A percentile compares a stretch with the other conserved stretches of the same genome.
Evolutionary conservation across 2,329 filamentous ascomycete species (phyloP).

Genomic region (Elsinoe australis): DNA sequence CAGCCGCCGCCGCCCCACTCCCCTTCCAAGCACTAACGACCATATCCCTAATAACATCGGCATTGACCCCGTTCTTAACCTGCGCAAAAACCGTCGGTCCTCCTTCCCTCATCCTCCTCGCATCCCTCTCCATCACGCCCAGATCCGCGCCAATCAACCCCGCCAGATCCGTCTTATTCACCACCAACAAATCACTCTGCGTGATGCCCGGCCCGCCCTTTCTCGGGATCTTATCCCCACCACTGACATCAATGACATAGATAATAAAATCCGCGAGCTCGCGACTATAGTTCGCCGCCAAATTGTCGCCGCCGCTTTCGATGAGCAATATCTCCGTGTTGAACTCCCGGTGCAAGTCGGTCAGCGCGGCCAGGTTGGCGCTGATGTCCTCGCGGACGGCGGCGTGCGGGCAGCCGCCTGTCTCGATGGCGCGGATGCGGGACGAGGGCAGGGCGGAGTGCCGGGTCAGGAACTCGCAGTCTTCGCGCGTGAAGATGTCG

Average conservation of each 20-base stretch:
- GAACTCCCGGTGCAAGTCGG: constrained; percentile 77
- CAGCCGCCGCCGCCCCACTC: constrained; percentile 57
- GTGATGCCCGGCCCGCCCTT: constrained; percentile 97
- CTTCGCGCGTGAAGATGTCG: constrained; percentile 96
- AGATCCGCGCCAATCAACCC: constrained; percentile 85
- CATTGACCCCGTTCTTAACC: constrained; percentile 83
- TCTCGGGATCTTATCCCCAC: constrained; percentile 90
- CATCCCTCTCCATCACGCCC: constrained; percentile 88
- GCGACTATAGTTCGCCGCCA: constrained; percentile 91
- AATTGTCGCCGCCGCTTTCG: constrained; percentile 90
- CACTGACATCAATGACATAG: constrained; percentile 95
- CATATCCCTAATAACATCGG: constrained; percentile 79
- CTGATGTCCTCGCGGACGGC: constrained; percentile 96
- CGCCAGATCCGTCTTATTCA: constrained; percentile 96
- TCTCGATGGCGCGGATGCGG: constrained; percentile 93
- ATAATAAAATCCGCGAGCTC: constrained; percentile 97
- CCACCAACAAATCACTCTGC: constrained; percentile 83
- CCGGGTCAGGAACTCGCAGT: constrained; percentile 91
- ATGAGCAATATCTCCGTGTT: constrained; percentile 79
- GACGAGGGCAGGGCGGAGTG: constrained; percentile 72
- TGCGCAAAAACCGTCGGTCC: constrained; percentile 93
- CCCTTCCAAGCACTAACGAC: constrained; percentile 89
- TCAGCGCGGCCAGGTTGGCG: constrained; percentile 84
- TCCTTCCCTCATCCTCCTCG: constrained; percentile 86
- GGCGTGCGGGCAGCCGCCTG: constrained; percentile 92